Evolutionary conservation across 78 protist species (phyloP).

Genomic region (Capsaspora owczarzaki): DNA sequence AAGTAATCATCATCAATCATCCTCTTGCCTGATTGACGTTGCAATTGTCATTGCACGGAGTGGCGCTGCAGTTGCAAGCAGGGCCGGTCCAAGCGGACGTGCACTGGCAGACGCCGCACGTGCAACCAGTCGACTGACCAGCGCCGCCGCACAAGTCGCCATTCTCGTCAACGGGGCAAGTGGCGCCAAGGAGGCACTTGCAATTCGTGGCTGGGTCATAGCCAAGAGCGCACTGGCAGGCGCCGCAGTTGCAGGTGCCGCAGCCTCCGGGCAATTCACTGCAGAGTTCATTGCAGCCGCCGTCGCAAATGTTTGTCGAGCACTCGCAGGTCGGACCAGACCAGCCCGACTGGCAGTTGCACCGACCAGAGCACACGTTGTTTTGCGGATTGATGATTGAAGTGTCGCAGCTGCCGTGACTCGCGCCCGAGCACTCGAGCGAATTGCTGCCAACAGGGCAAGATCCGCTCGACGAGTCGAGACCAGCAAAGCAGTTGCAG

Average conservation of each 20-base stretch:
- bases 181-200: not conserved
- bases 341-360: not conserved
- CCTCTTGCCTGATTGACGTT: not conserved
- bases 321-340: not conserved
- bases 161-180: not conserved
- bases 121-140: not conserved
- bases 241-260: not conserved
- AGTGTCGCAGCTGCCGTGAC: not conserved
- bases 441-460: not conserved
- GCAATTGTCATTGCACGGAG: not conserved
- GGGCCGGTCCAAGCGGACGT: not conserved
- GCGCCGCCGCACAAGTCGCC: not conserved
- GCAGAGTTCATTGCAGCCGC: not conserved
- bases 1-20: no score
- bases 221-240: not conserved
- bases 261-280: not conserved
- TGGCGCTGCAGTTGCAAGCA: not conserved
- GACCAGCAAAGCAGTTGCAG: no score
- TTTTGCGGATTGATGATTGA: no score
- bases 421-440: not conserved
- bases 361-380: no score
- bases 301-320: not conserved
- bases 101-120: slow-evolving; percentile 2
- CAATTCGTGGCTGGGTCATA: not conserved
- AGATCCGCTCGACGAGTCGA: not conserved